Conservation (phyloP, 2,329 filamentous ascomycete genomes). For the Alternaria brassicae region DNA sequence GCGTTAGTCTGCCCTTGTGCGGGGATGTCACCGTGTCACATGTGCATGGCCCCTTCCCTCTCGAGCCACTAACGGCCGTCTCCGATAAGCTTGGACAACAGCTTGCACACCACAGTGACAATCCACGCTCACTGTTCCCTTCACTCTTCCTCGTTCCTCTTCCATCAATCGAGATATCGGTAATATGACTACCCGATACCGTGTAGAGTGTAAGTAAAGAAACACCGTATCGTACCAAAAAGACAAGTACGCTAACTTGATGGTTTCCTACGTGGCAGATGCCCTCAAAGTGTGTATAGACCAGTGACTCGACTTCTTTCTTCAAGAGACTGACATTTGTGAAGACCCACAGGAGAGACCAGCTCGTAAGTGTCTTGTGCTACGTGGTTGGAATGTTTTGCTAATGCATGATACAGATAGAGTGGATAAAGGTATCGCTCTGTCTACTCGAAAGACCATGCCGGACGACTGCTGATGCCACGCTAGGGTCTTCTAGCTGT, state of each 20-base stretch:
- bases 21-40: conserved; percentile 22
- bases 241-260: conserved; percentile 23
- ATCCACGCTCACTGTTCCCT: conserved; percentile 17
- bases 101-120: conserved; percentile 27
- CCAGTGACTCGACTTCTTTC: background rate
- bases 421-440: conserved; percentile 85
- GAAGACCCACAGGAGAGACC: conserved; percentile 88
- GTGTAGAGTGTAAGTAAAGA: conserved; percentile 43
- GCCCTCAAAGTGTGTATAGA: conserved; percentile 65
- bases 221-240: background rate
- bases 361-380: conserved; percentile 72
- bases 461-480: background rate
- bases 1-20: conserved; percentile 10
- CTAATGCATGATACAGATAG: conserved; percentile 57
- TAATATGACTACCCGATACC: conserved; percentile 53
- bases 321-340: conserved; percentile 17
- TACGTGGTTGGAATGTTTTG: background rate
- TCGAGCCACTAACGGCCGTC: conserved; percentile 33
- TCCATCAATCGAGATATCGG: background rate
- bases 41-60: conserved; percentile 25
- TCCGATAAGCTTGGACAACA: conserved; percentile 35
- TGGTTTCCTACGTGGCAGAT: conserved; percentile 54
- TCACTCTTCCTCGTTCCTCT: conserved; percentile 7
- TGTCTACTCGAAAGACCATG: background rate
- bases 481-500: conserved; percentile 74